Percentiles rank a stretch among this genome's conserved stretches.
These are phyloP conservation scores for Oryza glumipatula DNA, from an alignment of 176 grass and related monocot genomes.

Conservation along the genomic window DNA sequence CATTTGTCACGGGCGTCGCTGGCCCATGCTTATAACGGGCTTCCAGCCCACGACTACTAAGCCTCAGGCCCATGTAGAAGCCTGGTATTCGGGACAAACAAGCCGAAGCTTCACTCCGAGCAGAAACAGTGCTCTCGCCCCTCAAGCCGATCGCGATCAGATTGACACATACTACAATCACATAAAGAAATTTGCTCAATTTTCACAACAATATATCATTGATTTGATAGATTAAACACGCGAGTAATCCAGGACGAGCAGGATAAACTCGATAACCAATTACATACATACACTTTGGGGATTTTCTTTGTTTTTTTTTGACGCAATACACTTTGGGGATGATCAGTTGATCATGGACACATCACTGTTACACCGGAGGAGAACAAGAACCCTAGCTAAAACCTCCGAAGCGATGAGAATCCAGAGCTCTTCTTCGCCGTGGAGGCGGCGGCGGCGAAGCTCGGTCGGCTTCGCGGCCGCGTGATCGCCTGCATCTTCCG, in stretches of 20 bases:
- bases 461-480: not conserved
- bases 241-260: no score
- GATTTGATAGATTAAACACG: no score
- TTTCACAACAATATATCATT: no score
- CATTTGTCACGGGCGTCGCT: not conserved
- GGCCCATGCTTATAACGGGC: not conserved
- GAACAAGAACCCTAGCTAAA: slow-evolving; percentile 1
- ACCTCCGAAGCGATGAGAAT: not conserved
- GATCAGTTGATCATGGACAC: not conserved
- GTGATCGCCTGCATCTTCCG: not conserved
- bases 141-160: no score
- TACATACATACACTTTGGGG: not conserved
- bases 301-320: not conserved
- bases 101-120: not conserved
- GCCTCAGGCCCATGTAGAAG: not conserved
- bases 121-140: no score
- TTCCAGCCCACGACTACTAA: not conserved
- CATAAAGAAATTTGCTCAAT: not conserved
- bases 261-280: not conserved
- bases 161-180: no score
- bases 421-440: not conserved
- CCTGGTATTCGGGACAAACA: not conserved
- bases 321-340: not conserved
- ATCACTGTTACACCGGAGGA: not conserved
- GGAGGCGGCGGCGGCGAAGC: not conserved